These are phyloP conservation scores for Phytophthora megakarya DNA, from an alignment of 352 stramenopile species.

Conservation along the genomic window DNA sequence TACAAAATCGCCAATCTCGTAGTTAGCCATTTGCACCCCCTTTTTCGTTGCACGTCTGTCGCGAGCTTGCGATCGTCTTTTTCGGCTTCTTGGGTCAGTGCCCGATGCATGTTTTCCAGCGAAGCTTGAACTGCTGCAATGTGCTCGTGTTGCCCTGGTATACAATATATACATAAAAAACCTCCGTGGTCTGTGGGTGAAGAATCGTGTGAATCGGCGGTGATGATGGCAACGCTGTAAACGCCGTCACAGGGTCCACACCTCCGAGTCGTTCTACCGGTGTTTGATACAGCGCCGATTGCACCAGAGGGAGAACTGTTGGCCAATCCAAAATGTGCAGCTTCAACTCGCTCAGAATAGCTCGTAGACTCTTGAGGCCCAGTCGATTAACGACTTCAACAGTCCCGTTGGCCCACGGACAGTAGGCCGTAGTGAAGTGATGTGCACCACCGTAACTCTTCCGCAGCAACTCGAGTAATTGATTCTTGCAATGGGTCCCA, in stretches of 20 bases:
- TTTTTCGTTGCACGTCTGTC: neutral
- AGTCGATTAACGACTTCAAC: constrained; percentile 41
- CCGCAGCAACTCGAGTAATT: constrained; percentile 8
- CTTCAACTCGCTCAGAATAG: neutral
- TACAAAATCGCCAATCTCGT: too few species aligned
- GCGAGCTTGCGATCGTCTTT: neutral
- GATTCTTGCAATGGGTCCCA: constrained; percentile 40
- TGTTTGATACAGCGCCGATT: neutral
- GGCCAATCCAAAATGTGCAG: neutral
- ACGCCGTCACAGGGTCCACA: neutral
- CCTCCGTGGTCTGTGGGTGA: too few species aligned
- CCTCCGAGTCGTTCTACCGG: neutral
- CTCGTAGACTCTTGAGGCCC: constrained; percentile 8
- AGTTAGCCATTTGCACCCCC: neutral
- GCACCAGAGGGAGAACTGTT: neutral
- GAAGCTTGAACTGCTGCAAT: neutral
- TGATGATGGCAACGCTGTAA: constrained; percentile 7
- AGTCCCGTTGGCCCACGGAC: constrained; percentile 38
- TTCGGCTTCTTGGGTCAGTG: neutral
- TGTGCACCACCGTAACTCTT: constrained; percentile 22
- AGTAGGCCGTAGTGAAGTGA: constrained; percentile 35
- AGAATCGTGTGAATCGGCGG: too few species aligned
- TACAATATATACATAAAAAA: too few species aligned
- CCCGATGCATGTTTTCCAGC: constrained; percentile 2
- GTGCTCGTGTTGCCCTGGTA: too few species aligned